phyloP scores from a whole-genome alignment of 2,329 filamentous ascomycete genomes.

The Diplocarpon rosae region DNA sequence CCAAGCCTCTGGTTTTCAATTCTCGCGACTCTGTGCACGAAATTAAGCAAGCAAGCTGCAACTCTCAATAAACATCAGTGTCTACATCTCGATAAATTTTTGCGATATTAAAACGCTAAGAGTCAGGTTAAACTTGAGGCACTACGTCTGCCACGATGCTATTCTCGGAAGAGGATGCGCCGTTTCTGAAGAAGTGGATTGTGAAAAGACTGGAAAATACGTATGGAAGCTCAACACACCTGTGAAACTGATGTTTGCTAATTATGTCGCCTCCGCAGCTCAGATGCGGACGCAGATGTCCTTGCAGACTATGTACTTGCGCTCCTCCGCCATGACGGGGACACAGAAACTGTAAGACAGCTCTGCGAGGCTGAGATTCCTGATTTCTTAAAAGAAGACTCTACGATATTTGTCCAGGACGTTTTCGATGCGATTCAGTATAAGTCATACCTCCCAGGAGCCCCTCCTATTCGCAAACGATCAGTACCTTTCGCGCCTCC shows the following conservation, averaged over 20 bases:
- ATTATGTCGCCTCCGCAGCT: constrained; percentile 35
- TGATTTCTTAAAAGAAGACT: constrained; percentile 63
- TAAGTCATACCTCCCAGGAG: constrained; percentile 49
- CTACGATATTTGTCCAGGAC: constrained; percentile 55
- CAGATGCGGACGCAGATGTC: constrained; percentile 70
- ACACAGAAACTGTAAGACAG: constrained; percentile 49
- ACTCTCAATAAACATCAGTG: no score
- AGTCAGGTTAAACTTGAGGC: neutral
- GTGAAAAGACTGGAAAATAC: constrained; percentile 66
- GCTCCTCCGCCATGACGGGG: constrained; percentile 59
- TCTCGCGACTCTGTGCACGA: no score
- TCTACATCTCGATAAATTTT: neutral
- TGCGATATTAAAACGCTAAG: neutral
- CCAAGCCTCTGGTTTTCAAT: no score
- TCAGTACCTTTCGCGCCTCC: constrained; percentile 21
- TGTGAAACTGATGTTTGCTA: constrained; percentile 1
- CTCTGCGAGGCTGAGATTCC: constrained; percentile 62
- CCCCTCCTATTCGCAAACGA: constrained; percentile 27
- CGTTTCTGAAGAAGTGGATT: constrained; percentile 64
- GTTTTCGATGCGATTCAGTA: constrained; percentile 55
- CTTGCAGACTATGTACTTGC: constrained; percentile 79
- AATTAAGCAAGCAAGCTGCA: no score
- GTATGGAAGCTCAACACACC: constrained; percentile 34
- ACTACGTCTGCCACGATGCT: constrained; percentile 37
- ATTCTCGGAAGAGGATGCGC: constrained; percentile 50